These are phyloP conservation scores for Penicillium sclerotiorum DNA, from an alignment of 2,329 filamentous ascomycete genomes.

Conservation along the genomic window DNA sequence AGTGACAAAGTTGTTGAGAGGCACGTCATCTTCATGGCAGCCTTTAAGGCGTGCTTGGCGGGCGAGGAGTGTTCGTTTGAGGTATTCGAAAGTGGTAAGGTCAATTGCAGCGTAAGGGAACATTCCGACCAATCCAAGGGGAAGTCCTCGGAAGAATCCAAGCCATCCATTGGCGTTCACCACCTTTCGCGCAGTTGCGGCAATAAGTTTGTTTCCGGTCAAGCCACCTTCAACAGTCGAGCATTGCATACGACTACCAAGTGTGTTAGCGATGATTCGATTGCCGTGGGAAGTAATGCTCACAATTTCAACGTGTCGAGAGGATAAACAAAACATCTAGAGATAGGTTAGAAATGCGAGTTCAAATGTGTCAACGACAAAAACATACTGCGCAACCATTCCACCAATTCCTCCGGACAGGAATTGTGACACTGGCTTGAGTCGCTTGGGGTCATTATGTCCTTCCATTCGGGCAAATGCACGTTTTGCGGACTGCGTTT, in stretches of 20 bases:
- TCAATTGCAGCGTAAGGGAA: slow-evolving; percentile 98
- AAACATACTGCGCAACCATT: slow-evolving; percentile 82
- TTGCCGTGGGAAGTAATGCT: slow-evolving; percentile 26
- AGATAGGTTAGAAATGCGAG: slow-evolving; percentile 24
- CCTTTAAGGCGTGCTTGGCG: slow-evolving; percentile 70
- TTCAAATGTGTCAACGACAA: not conserved
- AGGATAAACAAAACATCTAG: slow-evolving; percentile 86
- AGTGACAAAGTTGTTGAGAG: slow-evolving; percentile 78
- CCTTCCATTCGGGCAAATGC: slow-evolving; percentile 84
- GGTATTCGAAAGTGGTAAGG: slow-evolving; percentile 89
- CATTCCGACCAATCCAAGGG: slow-evolving; percentile 92
- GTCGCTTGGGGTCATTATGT: slow-evolving; percentile 75
- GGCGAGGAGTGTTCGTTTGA: slow-evolving; percentile 73
- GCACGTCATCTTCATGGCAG: slow-evolving; percentile 80
- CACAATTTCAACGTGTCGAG: slow-evolving; percentile 70
- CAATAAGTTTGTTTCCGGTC: slow-evolving; percentile 79
- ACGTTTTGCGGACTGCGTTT: slow-evolving; percentile 73
- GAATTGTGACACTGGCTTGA: slow-evolving; percentile 85
- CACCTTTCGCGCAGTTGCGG: slow-evolving; percentile 84
- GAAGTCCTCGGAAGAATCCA: slow-evolving; percentile 86
- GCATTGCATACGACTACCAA: slow-evolving; percentile 78
- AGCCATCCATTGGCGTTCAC: slow-evolving; percentile 72
- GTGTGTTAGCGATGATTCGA: slow-evolving; percentile 8
- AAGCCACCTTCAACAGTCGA: slow-evolving; percentile 86
- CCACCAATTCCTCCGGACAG: slow-evolving; percentile 87